phyloP scores from a whole-genome alignment of 2,329 filamentous ascomycete species.

The Colletotrichum caudatum region DNA sequence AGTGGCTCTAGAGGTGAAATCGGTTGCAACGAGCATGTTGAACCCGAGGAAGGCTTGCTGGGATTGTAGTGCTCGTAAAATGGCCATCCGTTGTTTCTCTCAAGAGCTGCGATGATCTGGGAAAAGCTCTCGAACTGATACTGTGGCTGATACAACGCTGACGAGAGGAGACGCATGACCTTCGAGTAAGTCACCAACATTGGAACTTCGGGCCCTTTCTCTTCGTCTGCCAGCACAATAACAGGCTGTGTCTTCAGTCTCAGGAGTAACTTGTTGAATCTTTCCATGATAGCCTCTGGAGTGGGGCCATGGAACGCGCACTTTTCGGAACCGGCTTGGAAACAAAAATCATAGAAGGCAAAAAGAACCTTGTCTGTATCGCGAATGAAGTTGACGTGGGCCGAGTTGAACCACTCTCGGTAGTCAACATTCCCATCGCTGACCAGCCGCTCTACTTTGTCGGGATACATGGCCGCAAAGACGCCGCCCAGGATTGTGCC shows the following conservation, averaged over 20 bases:
- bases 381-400: constrained; percentile 60
- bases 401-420: constrained; percentile 63
- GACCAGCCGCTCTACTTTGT: constrained; percentile 62
- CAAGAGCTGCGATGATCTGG: constrained; percentile 56
- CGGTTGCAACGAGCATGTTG: constrained; percentile 49
- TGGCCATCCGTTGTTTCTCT: constrained; percentile 57
- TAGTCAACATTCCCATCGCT: constrained; percentile 68
- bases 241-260: constrained; percentile 58
- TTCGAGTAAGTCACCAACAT: constrained; percentile 64
- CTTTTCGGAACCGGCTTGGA: constrained; percentile 60
- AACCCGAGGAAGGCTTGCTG: constrained; percentile 34
- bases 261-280: constrained; percentile 56
- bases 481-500: constrained; percentile 65
- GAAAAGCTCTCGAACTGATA: constrained; percentile 57
- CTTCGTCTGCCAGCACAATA: constrained; percentile 51
- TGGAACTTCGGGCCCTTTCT: constrained; percentile 55
- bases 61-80: constrained; percentile 52
- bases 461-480: constrained; percentile 65
- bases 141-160: constrained; percentile 60
- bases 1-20: constrained; percentile 50
- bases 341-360: constrained; percentile 66
- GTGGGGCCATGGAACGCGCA: constrained; percentile 59
- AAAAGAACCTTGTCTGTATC: constrained; percentile 67
- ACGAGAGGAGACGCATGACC: constrained; percentile 57
- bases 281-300: constrained; percentile 53